Percentiles rank a stretch among this genome's conserved stretches.
Conservation (phyloP, 805 yeast species). For the Candida patagonica region DNA sequence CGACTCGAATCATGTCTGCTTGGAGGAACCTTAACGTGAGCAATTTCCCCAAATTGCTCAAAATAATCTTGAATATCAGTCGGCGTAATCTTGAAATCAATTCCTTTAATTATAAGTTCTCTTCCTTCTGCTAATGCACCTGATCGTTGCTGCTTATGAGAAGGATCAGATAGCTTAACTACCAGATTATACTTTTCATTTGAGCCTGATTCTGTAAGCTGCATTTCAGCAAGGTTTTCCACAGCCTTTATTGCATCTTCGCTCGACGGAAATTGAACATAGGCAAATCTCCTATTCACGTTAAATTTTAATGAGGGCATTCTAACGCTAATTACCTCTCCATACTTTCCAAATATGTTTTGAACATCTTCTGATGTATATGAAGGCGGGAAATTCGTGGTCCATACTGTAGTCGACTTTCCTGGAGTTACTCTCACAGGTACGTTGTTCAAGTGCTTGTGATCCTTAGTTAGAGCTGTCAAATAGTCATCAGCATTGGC, state of each 20-base stretch:
- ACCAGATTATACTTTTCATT: slow-evolving; percentile 31
- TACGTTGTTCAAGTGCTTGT: slow-evolving; percentile 36
- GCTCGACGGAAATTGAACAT: slow-evolving; percentile 44
- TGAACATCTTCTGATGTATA: slow-evolving; percentile 34
- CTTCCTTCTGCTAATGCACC: slow-evolving; percentile 45
- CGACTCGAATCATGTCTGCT: slow-evolving; percentile 26
- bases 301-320: slow-evolving; percentile 54
- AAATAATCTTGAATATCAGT: slow-evolving; percentile 20
- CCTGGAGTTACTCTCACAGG: slow-evolving; percentile 40
- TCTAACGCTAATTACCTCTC: slow-evolving; percentile 42
- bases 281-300: slow-evolving; percentile 60
- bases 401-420: slow-evolving; percentile 51
- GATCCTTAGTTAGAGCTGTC: slow-evolving; percentile 52
- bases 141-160: slow-evolving; percentile 31
- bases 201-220: slow-evolving; percentile 18
- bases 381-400: slow-evolving; percentile 62
- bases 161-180: slow-evolving; percentile 57
- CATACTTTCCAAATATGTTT: slow-evolving; percentile 33
- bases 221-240: slow-evolving; percentile 31
- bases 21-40: slow-evolving; percentile 42
- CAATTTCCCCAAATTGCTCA: slow-evolving; percentile 22
- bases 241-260: slow-evolving; percentile 41
- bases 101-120: slow-evolving; percentile 46
- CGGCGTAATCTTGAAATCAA: slow-evolving; percentile 38
- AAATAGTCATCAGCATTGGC: slow-evolving; percentile 37